Evolutionary conservation across 1,284 basidiomycete genomes (phyloP), one percentile per base, ranked within the genome.

Genomic region (Entoloma clypeatum): DNA sequence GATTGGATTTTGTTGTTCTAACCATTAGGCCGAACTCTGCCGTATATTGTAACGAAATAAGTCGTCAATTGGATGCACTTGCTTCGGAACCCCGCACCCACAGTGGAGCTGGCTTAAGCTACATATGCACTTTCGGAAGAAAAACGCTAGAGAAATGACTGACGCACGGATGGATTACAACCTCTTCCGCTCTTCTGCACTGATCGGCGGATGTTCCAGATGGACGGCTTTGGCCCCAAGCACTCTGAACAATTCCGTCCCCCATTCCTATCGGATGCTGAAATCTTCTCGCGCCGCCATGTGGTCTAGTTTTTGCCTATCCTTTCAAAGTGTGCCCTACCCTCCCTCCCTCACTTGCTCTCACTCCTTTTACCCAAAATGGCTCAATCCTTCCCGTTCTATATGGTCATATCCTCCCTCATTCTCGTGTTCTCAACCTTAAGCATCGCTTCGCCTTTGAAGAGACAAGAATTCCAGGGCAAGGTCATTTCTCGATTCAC

Each of bases 31-130:
- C 35, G 21, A 35, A 25, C 11, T 26, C 25, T 33, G 13, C 41
- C 19, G 28, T 24, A 30, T 39, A 27, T 34, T 33, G 29, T 34
- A 44, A 39, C 45, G 38, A 33, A 36, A 33, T 42, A 39, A 33
- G 38, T 41, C 42, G 41, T 38, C 39, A 47, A 44, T 50, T 42
- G 39, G 40, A 47, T 49, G 45, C 37, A 41, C 39, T 45, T 39
- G 38, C 30, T 30, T 38, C 41, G 28, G 29, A 29, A 34, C 8
- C 26, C 11, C n/a, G 6, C 17, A 8, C 8, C 9, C 5, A 27
- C 27, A 27, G 22, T 13, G 22, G 17, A 22, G 22, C 25, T 21
- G 29, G 10, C 35, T 23, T 24, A 10, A 22, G n/a, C 11, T 13
- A 8, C 19, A 11, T 13, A 31, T 13, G 22, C 16, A 28, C 26